These are phyloP conservation scores for Globisporangium nagaii DNA, from an alignment of 352 stramenopile species.

Conservation along the genomic window DNA sequence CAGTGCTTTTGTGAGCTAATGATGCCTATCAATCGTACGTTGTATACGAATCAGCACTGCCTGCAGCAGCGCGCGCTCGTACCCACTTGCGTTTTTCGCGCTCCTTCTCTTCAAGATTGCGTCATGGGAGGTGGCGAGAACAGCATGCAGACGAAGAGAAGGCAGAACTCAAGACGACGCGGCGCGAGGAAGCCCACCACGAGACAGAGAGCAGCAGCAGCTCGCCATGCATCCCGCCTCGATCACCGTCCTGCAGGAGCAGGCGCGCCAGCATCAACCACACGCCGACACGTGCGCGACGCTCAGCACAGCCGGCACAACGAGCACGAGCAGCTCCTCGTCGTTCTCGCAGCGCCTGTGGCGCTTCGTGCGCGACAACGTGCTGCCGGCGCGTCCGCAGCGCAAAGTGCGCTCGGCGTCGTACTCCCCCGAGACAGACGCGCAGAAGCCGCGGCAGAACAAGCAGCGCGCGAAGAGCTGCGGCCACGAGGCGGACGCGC, in stretches of 20 bases:
- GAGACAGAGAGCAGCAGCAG: not conserved
- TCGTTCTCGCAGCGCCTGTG: conserved; percentile 11
- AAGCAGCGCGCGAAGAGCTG: conserved; percentile 11
- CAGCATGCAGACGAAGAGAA: not conserved
- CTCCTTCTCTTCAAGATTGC: conserved; percentile 8
- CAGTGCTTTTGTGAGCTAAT: no score
- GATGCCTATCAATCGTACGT: no score
- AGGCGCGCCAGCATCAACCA: not conserved
- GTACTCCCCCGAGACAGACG: not conserved
- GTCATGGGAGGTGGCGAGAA: conserved; percentile 2
- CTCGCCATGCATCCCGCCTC: conserved; percentile 2
- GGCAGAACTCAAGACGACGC: not conserved
- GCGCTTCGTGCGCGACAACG: conserved; percentile 7
- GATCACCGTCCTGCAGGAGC: conserved; percentile 7
- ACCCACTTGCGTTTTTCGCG: not conserved
- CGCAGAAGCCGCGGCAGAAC: not conserved
- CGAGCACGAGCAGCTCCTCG: not conserved
- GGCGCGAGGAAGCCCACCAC: not conserved
- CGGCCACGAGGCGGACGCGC: not conserved
- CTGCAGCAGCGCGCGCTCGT: no score
- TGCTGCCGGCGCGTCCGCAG: not conserved
- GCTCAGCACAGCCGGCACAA: not conserved
- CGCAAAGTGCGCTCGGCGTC: conserved; percentile 13
- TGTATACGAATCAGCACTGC: no score
- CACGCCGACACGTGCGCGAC: not conserved